These are phyloP conservation scores for Carpinus viminea DNA, from an alignment of 306 rosid genomes.

Conservation along the genomic window DNA sequence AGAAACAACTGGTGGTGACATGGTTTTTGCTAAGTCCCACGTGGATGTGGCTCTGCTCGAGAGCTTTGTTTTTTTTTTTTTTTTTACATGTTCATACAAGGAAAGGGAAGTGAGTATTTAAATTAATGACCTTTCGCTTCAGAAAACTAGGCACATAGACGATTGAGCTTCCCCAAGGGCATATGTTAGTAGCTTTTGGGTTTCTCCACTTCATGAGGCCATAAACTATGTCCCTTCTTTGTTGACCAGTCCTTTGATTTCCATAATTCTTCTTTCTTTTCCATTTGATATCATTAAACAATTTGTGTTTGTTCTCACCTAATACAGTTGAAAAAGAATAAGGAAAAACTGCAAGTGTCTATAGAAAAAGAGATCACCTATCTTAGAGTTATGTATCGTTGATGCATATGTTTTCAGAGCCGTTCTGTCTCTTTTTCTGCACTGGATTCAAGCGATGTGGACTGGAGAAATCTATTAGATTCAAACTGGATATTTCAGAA, in stretches of 20 bases:
- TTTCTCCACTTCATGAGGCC: not conserved
- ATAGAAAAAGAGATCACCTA: not conserved
- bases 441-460: not conserved
- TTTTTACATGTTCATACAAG: no score
- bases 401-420: not conserved
- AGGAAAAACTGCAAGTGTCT: not conserved
- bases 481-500: not conserved
- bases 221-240: not conserved
- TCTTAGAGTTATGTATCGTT: not conserved
- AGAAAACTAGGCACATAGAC: no score
- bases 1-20: not conserved
- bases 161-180: no score
- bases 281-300: not conserved
- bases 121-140: no score
- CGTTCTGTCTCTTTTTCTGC: not conserved
- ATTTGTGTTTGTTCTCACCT: not conserved
- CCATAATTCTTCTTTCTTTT: not conserved
- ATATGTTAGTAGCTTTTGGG: not conserved
- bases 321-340: not conserved
- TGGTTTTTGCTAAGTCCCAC: not conserved
- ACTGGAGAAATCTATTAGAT: not conserved
- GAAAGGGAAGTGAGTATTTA: no score
- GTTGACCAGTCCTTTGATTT: slow-evolving; percentile 12
- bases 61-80: no score
- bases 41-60: no score